A percentile compares a stretch with the other conserved stretches of the same genome.
phyloP scores from a whole-genome alignment of 2,329 filamentous ascomycete genomes.

The Arachnopeziza araneosa region DNA sequence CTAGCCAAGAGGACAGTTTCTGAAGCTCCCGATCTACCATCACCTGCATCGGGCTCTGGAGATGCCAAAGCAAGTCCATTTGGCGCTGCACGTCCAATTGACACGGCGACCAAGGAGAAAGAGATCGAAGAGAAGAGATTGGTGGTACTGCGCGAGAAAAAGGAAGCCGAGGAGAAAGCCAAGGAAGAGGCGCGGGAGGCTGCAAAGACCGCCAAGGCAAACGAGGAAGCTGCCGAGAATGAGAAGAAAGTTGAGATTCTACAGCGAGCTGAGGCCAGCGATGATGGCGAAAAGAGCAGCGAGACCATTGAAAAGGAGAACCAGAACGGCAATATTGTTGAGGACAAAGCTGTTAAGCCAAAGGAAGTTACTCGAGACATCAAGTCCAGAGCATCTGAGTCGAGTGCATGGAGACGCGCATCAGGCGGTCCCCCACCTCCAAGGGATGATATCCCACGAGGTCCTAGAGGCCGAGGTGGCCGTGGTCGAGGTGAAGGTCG shows the following conservation, averaged over 20 bases:
- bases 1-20: slow-evolving; percentile 87
- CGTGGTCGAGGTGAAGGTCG: slow-evolving; percentile 34
- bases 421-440: slow-evolving; percentile 37
- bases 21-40: slow-evolving; percentile 51
- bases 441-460: slow-evolving; percentile 38
- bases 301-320: slow-evolving; percentile 31
- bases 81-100: slow-evolving; percentile 87
- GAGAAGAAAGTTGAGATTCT: slow-evolving; percentile 30
- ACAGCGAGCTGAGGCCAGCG: slow-evolving; percentile 23
- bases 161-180: slow-evolving; percentile 55
- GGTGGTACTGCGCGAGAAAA: slow-evolving; percentile 71
- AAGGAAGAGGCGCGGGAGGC: slow-evolving; percentile 49
- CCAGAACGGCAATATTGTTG: slow-evolving; percentile 34
- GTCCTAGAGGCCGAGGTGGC: slow-evolving; percentile 35
- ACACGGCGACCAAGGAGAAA: slow-evolving; percentile 83
- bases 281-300: slow-evolving; percentile 27
- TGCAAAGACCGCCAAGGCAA: slow-evolving; percentile 33
- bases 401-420: slow-evolving; percentile 54
- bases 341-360: slow-evolving; percentile 45
- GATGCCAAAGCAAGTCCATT: slow-evolving; percentile 89
- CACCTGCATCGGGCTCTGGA: slow-evolving; percentile 45
- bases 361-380: slow-evolving; percentile 40
- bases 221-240: slow-evolving; percentile 23
- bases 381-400: slow-evolving; percentile 52
- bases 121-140: slow-evolving; percentile 86